phyloP scores from a whole-genome alignment of 2,329 filamentous ascomycete genomes.

The Podosphaera aphanis region DNA sequence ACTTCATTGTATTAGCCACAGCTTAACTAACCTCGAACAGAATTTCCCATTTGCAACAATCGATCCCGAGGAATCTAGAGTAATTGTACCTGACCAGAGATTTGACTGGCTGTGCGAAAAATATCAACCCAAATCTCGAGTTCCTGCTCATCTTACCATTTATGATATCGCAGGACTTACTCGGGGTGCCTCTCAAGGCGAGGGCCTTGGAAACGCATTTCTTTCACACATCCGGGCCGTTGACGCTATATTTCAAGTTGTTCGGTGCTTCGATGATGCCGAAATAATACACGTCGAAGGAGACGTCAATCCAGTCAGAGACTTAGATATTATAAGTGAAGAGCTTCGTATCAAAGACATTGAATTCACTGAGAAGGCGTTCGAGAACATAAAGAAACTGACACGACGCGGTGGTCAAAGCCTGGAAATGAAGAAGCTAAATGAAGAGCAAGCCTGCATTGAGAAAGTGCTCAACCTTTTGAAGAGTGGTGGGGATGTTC shows the following conservation, averaged over 20 bases:
- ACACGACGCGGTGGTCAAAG: conserved; percentile 84
- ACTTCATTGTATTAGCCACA: conserved; percentile 13
- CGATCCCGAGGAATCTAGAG: conserved; percentile 91
- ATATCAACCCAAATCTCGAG: conserved; percentile 90
- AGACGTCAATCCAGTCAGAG: conserved; percentile 83
- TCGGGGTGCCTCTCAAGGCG: conserved; percentile 85
- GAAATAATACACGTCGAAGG: conserved; percentile 99
- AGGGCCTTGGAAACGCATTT: conserved; percentile 92
- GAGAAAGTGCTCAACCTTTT: conserved; percentile 71
- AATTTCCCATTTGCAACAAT: conserved; percentile 99
- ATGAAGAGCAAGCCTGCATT: conserved; percentile 79
- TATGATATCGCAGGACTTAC: conserved; percentile 98
- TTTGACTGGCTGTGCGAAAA: conserved; percentile 91
- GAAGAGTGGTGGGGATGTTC: conserved; percentile 75
- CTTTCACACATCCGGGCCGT: conserved; percentile 95
- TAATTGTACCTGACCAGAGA: conserved; percentile 85
- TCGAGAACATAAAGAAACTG: conserved; percentile 81
- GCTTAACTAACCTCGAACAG: conserved; percentile 19
- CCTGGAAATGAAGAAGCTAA: conserved; percentile 92
- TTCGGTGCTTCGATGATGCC: conserved; percentile 92
- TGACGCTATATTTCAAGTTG: conserved; percentile 93
- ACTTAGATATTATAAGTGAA: conserved; percentile 90
- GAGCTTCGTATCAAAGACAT: conserved; percentile 96
- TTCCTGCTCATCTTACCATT: conserved; percentile 94
- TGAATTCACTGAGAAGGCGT: conserved; percentile 89